Base-by-base conservation (phyloP, 176 grass and related monocot genomes). In the Rhynchospora breviuscula region DNA sequence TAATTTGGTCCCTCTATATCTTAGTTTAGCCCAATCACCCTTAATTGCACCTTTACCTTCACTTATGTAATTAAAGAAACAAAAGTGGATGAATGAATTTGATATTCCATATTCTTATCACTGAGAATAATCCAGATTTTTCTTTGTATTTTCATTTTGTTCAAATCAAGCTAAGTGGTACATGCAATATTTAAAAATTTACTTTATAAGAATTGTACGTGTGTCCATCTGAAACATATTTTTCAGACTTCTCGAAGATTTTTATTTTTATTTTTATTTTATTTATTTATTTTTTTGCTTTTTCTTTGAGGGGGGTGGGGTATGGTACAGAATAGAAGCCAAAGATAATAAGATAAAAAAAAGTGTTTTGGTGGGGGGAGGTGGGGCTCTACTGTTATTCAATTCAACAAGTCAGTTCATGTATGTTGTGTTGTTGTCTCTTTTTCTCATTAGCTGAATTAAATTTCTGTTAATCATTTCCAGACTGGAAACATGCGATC, bases 401-500 rank as follows among this genome's bases (percentile, higher is more conserved):
- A 66, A 33, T 66, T 66, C 12, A 66, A 7, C 10, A 66, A 31
- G 3, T 5, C 59, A 60, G 29, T 66, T 63, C 8, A 33, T 12
- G 12, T 66, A 33, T 66, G 15, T 46, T 70, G 43, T 48, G 67
- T 21, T 71, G 14, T 45, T 51, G 2, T 9, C 3, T 62, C 1
- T 62, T 62, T 77, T 56, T 15, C 48, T 31, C 23, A 70, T 31
- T 29, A 29, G 54, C 48, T 54, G 21, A 54, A 54, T 29, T 31
- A 77, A 8, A 71, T 77, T 13, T 77, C 18, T 11, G 17, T 56
- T 77, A 9, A 77, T 77, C 23, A 82, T 89, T 63, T 74, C 45
- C 88, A 98, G 96, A 56, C 83, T 83, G 77, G 83, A 77, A 93
- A 89, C 80, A 83, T 88, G 59, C 67, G 67, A 57, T 86, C 78